Base-by-base conservation (phyloP, 345 rosid species). In the Camelina neglecta region DNA sequence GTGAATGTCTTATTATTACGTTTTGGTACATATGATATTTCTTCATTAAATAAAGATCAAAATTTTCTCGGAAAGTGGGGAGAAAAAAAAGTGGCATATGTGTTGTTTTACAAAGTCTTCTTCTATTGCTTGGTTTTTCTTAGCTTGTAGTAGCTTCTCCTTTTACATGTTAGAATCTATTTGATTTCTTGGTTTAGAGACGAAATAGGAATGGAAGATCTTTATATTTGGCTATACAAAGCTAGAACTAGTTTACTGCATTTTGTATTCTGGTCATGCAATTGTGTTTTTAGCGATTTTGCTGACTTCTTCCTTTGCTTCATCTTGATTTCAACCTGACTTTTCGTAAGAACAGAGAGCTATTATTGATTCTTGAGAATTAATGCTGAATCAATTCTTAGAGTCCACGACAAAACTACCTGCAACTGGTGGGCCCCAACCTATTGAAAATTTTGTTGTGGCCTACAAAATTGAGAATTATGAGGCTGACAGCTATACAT, bases 381-480 rank as follows among this genome's bases (percentile, higher is more conserved):
- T 67, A 72, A 60, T 67, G 70, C 69, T 42, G 58, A 45, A 73
- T 42, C 36, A 60, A 64, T n/a, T 59, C 67, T 50, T 71, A 71
- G 69, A 60, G 74, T 78, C 78, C 73, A 73, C 60, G 74, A 73
- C 72, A 79, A 73, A 44, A 24, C 10, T n/a, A 67, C 73, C 64
- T 73, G 78, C 65, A 73, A 67, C 23, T 73, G 78, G 78, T 79
- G 78, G 81, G 75, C 35, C 81, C 81, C 78, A 11, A 35, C 33
- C 59, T 78, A 50, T 78, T 78, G 42, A 60, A 38, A 33, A 5
- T 3, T 31, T 71, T 65, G 68, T 59, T 77, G 60, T 70, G 80
- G 71, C 75, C 72, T 55, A 47, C 42, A 0, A 55, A 26, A 45
- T 48, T 10, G 58, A 69, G 31, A 53, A 69, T 62, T 69, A 54